Conservation (phyloP, 2,329 filamentous ascomycete genomes). For the Colletotrichum nymphaeae region DNA sequence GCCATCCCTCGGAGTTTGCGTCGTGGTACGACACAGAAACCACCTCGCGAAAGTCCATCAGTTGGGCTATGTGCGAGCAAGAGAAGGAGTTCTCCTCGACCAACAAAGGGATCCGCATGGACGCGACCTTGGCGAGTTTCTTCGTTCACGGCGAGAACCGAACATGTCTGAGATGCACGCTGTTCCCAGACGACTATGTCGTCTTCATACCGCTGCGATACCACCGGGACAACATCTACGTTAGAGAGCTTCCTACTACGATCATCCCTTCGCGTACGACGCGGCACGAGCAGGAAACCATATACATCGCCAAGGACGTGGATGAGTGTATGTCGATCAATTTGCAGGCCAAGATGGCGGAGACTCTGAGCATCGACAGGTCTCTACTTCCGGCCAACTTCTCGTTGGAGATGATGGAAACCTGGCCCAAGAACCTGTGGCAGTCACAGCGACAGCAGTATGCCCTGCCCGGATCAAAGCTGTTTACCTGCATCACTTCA, state of each 20-base stretch:
- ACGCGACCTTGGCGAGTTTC: not conserved
- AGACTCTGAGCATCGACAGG: not conserved
- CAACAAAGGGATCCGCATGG: constrained; percentile 1
- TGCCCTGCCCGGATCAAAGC: not conserved
- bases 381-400: not conserved
- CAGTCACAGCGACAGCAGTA: not conserved
- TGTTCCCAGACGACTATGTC: not conserved
- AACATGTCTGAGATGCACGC: not conserved
- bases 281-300: not conserved
- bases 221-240: constrained; percentile 15
- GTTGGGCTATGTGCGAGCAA: constrained; percentile 6
- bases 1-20: constrained; percentile 3
- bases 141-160: not conserved
- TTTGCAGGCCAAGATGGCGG: not conserved
- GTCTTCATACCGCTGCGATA: constrained; percentile 3
- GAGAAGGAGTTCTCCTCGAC: constrained; percentile 5
- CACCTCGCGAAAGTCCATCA: constrained; percentile 5
- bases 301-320: constrained; percentile 9
- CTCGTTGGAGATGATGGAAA: not conserved
- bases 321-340: not conserved
- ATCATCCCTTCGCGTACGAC: not conserved
- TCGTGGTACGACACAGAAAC: not conserved
- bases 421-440: not conserved
- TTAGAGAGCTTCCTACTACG: not conserved
- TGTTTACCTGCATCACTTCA: not conserved